phyloP scores from a whole-genome alignment of 352 stramenopile genomes.

The Peronospora tabacina region DNA sequence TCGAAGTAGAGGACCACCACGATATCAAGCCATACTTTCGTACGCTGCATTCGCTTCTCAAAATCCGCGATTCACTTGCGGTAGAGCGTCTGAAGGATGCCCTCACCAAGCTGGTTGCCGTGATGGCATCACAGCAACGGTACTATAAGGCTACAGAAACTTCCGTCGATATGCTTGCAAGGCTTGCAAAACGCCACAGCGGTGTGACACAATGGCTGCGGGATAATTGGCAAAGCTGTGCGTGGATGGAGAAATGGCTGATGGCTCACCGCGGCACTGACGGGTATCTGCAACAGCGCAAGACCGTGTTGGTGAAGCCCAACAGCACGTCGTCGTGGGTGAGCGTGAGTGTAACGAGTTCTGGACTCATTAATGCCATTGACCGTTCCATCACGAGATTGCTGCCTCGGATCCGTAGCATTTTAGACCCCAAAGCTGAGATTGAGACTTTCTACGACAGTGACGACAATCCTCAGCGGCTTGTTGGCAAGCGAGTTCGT shows the following conservation, averaged over 20 bases:
- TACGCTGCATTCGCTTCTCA: constrained; percentile 72
- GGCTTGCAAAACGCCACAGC: constrained; percentile 67
- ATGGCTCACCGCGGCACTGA: constrained; percentile 51
- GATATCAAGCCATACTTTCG: constrained; percentile 87
- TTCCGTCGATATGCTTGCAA: constrained; percentile 80
- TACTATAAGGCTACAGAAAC: constrained; percentile 84
- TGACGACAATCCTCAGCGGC: constrained; percentile 76
- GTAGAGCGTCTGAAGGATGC: constrained; percentile 52
- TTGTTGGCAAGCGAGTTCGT: constrained; percentile 76
- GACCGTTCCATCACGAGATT: constrained; percentile 55
- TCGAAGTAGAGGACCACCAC: constrained; percentile 75
- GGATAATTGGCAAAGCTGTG: constrained; percentile 52
- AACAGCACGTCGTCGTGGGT: constrained; percentile 81
- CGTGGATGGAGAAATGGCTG: constrained; percentile 84
- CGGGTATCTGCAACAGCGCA: constrained; percentile 61
- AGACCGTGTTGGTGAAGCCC: constrained; percentile 76
- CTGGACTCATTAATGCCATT: constrained; percentile 50
- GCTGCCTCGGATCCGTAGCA: constrained; percentile 43
- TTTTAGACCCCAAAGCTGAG: constrained; percentile 34
- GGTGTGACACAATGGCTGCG: constrained; percentile 59
- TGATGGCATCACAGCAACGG: constrained; percentile 79
- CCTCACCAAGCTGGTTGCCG: constrained; percentile 63
- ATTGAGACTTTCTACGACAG: constrained; percentile 85
- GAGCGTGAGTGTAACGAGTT: constrained; percentile 49
- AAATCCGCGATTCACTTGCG: constrained; percentile 64